Conservation (phyloP, 331 rosid genomes). For the Pyrus hybrid region DNA sequence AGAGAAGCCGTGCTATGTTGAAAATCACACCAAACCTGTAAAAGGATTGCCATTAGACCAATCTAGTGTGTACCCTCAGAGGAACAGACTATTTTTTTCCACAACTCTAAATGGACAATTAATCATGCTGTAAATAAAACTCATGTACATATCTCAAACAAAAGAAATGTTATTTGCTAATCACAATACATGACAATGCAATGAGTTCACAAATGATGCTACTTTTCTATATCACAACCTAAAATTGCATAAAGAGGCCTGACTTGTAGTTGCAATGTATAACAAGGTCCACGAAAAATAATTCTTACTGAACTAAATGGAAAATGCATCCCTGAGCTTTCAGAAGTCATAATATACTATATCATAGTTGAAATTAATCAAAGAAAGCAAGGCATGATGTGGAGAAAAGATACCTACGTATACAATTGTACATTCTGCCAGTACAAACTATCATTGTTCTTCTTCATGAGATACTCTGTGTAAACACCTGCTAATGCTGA, state of each 20-base stretch:
- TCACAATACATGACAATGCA: not conserved
- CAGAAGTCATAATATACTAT: too few species aligned
- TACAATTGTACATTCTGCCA: conserved; percentile 99
- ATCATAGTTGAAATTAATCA: not conserved
- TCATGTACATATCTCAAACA: not conserved
- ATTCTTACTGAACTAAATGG: not conserved
- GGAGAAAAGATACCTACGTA: conserved; percentile 62
- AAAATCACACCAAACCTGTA: conserved; percentile 83
- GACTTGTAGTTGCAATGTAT: not conserved
- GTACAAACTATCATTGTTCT: conserved; percentile 85
- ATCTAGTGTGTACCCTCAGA: not conserved
- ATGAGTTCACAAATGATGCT: not conserved
- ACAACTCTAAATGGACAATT: not conserved
- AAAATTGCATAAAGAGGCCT: not conserved
- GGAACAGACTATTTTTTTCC: not conserved
- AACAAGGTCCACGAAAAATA: not conserved
- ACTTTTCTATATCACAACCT: not conserved
- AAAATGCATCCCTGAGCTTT: not conserved
- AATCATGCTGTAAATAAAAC: not conserved
- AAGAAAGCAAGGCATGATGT: not conserved
- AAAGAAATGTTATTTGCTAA: not conserved
- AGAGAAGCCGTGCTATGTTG: conserved; percentile 71
- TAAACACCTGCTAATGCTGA: conserved; percentile 96
- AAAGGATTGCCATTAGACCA: conserved; percentile 1
- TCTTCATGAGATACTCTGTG: conserved; percentile 97